Base-by-base conservation (phyloP, 257 asterid species). In the Solanum medicagineum region DNA sequence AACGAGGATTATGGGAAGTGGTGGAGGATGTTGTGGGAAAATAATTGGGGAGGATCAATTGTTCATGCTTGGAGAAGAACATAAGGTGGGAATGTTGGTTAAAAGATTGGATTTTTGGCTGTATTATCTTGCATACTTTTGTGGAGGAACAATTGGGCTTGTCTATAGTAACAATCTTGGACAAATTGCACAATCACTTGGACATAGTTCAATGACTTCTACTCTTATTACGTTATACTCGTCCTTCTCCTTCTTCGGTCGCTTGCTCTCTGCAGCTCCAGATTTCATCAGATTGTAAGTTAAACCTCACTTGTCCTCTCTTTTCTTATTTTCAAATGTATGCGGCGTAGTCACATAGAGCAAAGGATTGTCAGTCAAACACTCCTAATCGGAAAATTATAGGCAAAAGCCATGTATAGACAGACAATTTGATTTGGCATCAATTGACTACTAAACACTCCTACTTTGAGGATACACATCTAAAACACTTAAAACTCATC, bases 121-220 rank as follows among this genome's bases (percentile, higher is more conserved):
- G 14, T 93, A 96, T 81, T 96, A 87, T 77, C 2, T 91, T 55
- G 91, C 96, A 3, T 94, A 96, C 75, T 91, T 96, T 80, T 93
- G 95, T 87, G 99, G 99, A 20, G 98, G 99, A 12, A 96, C 99
- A 42, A 88, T 96, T 62, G 99, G 98, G 77, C 91, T 96, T 7
- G 99, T 93, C 56, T 96, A 94, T 45, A 96, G 99, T 83, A 96
- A 94, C 84, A 96, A 96, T 90, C 89, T 96, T 14, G 98, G 99
- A 74, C 99, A 96, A 90, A 93, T 96, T 59, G 93, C 98, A 16
- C 91, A 93, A 69, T 93, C 99, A 5, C 95, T 96, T 49, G 99
- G 99, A 70, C 96, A 93, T 36, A 66, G 82, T 71, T 90, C 86
- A 11, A 84, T 86, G 87, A 94, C 90, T 81, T 86, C 97, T 1